Percentiles rank a stretch among this genome's conserved stretches.
phyloP scores from a whole-genome alignment of 2,329 filamentous ascomycete genomes.

The Cercospora citrullina region DNA sequence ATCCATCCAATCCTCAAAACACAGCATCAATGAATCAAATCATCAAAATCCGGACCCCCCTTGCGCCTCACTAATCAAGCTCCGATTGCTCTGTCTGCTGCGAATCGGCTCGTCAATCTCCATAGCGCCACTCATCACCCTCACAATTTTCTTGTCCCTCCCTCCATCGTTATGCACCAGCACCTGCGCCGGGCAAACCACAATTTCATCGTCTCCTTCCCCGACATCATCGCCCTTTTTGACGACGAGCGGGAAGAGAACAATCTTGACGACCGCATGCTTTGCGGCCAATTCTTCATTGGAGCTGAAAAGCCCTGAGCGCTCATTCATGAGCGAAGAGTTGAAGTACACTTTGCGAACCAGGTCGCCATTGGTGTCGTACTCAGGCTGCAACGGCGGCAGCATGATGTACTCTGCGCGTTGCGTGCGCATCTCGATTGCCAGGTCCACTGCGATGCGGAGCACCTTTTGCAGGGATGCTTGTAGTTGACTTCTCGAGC shows the following conservation, averaged over 20 bases:
- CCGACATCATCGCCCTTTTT: slow-evolving; percentile 91
- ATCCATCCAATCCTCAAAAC: neutral
- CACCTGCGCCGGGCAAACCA: slow-evolving; percentile 93
- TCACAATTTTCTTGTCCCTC: slow-evolving; percentile 49
- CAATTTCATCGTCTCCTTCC: slow-evolving; percentile 87
- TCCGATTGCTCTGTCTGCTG: slow-evolving; percentile 31
- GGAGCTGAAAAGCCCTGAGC: slow-evolving; percentile 66
- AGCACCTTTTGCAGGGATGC: slow-evolving; percentile 85
- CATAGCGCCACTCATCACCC: slow-evolving; percentile 54
- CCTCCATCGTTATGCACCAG: slow-evolving; percentile 58
- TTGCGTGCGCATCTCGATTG: slow-evolving; percentile 96
- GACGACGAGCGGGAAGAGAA: slow-evolving; percentile 93
- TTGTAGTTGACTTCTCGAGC: slow-evolving; percentile 77
- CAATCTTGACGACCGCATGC: slow-evolving; percentile 78
- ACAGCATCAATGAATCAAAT: neutral
- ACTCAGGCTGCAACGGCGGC: slow-evolving; percentile 89
- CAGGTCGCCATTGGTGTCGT: slow-evolving; percentile 89
- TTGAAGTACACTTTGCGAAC: slow-evolving; percentile 88
- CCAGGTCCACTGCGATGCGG: slow-evolving; percentile 81
- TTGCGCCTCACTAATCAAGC: slow-evolving; percentile 35
- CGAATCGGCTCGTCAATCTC: slow-evolving; percentile 43
- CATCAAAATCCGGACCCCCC: slow-evolving; percentile 29
- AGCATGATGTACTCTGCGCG: slow-evolving; percentile 98
- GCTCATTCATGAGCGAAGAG: slow-evolving; percentile 90
- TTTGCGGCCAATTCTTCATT: slow-evolving; percentile 80